Evolutionary conservation across 1,139 yeast genomes (phyloP).

Genomic region (Geotrichum carabidarum): DNA sequence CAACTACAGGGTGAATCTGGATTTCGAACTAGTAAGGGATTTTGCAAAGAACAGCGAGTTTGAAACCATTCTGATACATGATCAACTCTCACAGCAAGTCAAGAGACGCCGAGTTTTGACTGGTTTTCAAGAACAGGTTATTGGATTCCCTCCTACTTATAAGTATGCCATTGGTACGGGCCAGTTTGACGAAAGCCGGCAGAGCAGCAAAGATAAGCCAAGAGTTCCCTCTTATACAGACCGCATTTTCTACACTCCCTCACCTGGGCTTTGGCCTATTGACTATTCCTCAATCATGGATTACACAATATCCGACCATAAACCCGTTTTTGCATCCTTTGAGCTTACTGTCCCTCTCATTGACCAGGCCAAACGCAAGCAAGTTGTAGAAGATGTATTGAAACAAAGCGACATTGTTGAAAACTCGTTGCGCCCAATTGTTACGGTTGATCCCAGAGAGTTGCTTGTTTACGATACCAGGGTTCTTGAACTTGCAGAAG

Average conservation of each 20-base stretch:
- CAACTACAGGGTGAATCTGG: conserved; percentile 57
- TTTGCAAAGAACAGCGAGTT: conserved; percentile 45
- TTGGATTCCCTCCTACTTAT: conserved; percentile 71
- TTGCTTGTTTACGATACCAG: conserved; percentile 20
- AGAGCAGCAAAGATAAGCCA: conserved; percentile 41
- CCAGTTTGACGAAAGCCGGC: conserved; percentile 43
- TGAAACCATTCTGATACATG: conserved; percentile 49
- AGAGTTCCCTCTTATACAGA: conserved; percentile 82
- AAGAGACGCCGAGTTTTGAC: conserved; percentile 51
- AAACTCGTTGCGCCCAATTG: conserved; percentile 41
- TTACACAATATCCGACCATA: conserved; percentile 62
- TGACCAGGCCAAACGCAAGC: conserved; percentile 41
- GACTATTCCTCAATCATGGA: conserved; percentile 27
- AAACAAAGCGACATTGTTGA: conserved; percentile 43
- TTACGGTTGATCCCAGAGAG: conserved; percentile 34
- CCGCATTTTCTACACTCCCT: conserved; percentile 45
- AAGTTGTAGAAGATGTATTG: conserved; percentile 37
- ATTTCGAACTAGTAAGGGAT: conserved; percentile 43
- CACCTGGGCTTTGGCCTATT: conserved; percentile 18
- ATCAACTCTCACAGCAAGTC: conserved; percentile 54
- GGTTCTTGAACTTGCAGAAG: conserved; percentile 22
- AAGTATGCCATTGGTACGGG: conserved; percentile 44
- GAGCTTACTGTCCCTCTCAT: conserved; percentile 46
- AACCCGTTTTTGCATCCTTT: conserved; percentile 61
- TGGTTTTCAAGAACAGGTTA: conserved; percentile 59